A percentile compares a stretch with the other conserved stretches of the same genome.
Evolutionary conservation across 768 basidiomycete genomes (phyloP).

Genomic region (Lentinula sp.): DNA sequence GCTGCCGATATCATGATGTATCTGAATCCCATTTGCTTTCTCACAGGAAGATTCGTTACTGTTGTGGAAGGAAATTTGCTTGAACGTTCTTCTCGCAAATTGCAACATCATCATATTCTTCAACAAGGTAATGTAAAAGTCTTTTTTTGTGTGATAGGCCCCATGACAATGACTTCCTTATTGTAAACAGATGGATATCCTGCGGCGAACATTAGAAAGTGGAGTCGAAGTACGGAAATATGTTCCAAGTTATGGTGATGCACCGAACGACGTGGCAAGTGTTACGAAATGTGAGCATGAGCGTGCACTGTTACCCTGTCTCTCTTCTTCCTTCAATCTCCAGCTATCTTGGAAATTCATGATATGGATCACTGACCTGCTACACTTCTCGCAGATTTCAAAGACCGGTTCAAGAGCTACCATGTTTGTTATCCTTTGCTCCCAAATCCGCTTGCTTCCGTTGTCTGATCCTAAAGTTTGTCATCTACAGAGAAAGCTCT

Average conservation of each 20-base stretch:
- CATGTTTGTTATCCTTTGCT: conserved; percentile 36
- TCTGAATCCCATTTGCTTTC: background rate
- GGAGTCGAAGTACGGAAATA: conserved; percentile 52
- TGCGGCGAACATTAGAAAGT: conserved; percentile 46
- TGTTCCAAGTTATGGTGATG: conserved; percentile 56
- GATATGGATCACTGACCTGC: background rate
- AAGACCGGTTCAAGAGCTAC: conserved; percentile 58
- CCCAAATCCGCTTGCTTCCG: background rate
- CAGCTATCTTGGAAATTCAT: too few relatives aligned
- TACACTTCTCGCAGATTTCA: conserved; percentile 44
- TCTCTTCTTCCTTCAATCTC: background rate
- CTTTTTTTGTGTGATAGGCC: background rate
- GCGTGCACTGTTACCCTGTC: background rate
- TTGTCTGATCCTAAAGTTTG: background rate
- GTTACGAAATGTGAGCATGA: conserved; percentile 55
- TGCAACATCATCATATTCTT: conserved; percentile 70
- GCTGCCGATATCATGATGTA: background rate
- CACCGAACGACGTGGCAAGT: conserved; percentile 49
- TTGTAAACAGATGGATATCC: conserved; percentile 47
- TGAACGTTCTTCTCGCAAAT: conserved; percentile 51
- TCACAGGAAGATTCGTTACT: conserved; percentile 65
- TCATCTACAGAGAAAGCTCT: conserved; percentile 41
- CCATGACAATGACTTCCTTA: background rate
- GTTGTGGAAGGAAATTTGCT: conserved; percentile 68
- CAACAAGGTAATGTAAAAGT: conserved; percentile 48